A percentile compares a stretch with the other conserved stretches of the same genome.
Conservation (phyloP, 2,329 filamentous ascomycete species). For the Fusarium penzigii region DNA sequence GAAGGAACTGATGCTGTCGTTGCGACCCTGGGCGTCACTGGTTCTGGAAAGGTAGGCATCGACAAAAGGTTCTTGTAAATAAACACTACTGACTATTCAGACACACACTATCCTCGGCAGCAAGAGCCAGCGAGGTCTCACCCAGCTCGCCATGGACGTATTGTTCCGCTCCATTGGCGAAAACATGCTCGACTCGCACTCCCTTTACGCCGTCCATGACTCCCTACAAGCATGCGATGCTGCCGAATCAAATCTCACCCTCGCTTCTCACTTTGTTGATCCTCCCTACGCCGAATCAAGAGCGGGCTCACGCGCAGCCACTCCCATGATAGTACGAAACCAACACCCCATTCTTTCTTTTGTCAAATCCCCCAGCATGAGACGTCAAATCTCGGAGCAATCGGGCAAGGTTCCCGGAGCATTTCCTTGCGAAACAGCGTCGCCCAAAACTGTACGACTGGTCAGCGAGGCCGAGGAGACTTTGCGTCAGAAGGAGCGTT, state of each 20-base stretch:
- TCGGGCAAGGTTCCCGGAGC: slow-evolving; percentile 29
- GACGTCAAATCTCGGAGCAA: slow-evolving; percentile 15
- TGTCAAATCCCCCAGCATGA: slow-evolving; percentile 28
- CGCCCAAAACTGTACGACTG: slow-evolving; percentile 47
- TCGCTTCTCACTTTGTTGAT: slow-evolving; percentile 77
- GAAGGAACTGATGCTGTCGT: slow-evolving; percentile 87
- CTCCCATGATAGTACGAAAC: slow-evolving; percentile 66
- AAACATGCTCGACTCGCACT: slow-evolving; percentile 65
- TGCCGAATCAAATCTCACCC: slow-evolving; percentile 76
- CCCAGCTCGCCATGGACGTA: slow-evolving; percentile 87
- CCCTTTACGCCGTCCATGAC: slow-evolving; percentile 63
- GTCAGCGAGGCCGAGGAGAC: slow-evolving; percentile 36
- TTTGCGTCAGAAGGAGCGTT: slow-evolving; percentile 28
- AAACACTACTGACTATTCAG: slow-evolving; percentile 45
- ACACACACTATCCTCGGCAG: slow-evolving; percentile 95
- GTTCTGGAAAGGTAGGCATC: slow-evolving; percentile 81
- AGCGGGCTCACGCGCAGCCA: slow-evolving; percentile 65
- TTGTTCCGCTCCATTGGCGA: slow-evolving; percentile 79
- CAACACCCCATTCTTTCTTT: slow-evolving; percentile 37
- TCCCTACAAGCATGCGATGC: slow-evolving; percentile 76
- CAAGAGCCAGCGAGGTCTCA: slow-evolving; percentile 81
- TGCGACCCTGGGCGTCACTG: slow-evolving; percentile 90
- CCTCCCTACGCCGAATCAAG: slow-evolving; percentile 72
- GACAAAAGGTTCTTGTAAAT: not conserved
- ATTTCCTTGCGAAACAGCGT: slow-evolving; percentile 29